Percentiles rank a stretch among this genome's conserved stretches.
phyloP scores from a whole-genome alignment of 306 rosid genomes.

The Sesbania bispinosa region DNA sequence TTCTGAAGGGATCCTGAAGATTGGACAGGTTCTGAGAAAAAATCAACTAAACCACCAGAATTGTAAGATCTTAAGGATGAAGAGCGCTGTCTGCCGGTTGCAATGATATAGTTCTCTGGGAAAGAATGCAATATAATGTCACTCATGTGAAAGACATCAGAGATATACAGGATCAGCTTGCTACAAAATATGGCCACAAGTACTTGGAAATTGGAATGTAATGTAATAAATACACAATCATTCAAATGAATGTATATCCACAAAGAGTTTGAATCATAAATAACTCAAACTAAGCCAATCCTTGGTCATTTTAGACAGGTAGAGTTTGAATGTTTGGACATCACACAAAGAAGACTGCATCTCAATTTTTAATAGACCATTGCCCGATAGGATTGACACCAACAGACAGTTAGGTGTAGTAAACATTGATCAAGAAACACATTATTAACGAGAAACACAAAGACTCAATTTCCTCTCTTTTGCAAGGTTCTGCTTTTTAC shows the following conservation, averaged over 20 bases:
- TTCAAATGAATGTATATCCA: background rate
- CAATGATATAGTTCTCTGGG: conserved; percentile 50
- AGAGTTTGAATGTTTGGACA: background rate
- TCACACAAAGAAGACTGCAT: background rate
- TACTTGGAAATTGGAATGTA: no score
- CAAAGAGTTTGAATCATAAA: background rate
- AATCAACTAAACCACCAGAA: no score
- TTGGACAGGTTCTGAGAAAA: no score
- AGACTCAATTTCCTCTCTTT: background rate
- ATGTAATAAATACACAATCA: no score
- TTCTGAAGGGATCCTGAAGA: no score
- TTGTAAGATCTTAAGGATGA: no score
- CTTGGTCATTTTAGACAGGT: background rate
- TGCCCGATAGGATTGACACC: background rate
- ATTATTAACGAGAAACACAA: background rate
- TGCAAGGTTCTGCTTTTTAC: background rate
- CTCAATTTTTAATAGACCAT: background rate
- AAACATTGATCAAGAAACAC: background rate
- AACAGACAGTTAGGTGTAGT: background rate
- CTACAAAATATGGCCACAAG: background rate
- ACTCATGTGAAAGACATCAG: conserved; percentile 11
- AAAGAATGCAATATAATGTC: conserved; percentile 12
- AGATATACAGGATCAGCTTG: background rate
- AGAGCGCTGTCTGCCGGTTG: conserved; percentile 56
- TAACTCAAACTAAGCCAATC: background rate